A percentile compares a stretch with the other conserved stretches of the same genome.
Evolutionary conservation across 2,329 filamentous ascomycete genomes (phyloP).

Genomic region (Exophiala xenobiotica): DNA sequence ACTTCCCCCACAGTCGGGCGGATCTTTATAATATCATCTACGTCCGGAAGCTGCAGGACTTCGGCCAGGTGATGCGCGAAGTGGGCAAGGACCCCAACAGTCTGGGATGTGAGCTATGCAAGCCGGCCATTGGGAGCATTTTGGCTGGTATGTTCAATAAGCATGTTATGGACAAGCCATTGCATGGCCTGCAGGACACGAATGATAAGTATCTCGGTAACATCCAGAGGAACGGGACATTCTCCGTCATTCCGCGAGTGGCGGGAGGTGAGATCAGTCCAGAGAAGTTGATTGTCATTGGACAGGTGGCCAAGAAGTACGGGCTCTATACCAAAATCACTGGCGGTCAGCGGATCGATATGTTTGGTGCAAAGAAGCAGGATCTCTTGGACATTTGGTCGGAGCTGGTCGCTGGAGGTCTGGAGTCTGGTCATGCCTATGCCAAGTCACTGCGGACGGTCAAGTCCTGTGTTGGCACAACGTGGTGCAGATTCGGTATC

Average conservation of each 20-base stretch:
- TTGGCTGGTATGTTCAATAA: conserved; percentile 79
- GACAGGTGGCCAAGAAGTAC: conserved; percentile 80
- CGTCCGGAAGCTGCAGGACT: conserved; percentile 71
- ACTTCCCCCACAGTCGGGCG: conserved; percentile 79
- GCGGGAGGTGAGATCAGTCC: conserved; percentile 84
- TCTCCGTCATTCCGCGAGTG: conserved; percentile 81
- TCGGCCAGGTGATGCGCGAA: conserved; percentile 74
- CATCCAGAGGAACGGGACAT: conserved; percentile 88
- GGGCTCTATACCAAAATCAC: conserved; percentile 89
- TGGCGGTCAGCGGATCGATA: conserved; percentile 84
- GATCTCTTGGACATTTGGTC: conserved; percentile 82
- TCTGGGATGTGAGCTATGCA: conserved; percentile 84
- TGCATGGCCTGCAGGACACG: conserved; percentile 80
- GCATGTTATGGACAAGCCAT: conserved; percentile 70
- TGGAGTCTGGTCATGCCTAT: conserved; percentile 90
- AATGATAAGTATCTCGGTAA: conserved; percentile 87
- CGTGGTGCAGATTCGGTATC: conserved; percentile 87
- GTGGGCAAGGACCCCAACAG: conserved; percentile 70
- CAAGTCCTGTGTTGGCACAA: conserved; percentile 83
- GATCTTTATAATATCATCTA: conserved; percentile 90
- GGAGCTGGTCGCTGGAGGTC: conserved; percentile 74
- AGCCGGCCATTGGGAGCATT: conserved; percentile 78
- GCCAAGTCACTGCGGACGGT: conserved; percentile 85
- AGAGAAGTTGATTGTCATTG: conserved; percentile 79
- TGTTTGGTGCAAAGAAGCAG: conserved; percentile 89